A percentile compares a stretch with the other conserved stretches of the same genome.
Evolutionary conservation across 2,329 filamentous ascomycete genomes (phyloP).

Genomic region (Aspergillus sp.): DNA sequence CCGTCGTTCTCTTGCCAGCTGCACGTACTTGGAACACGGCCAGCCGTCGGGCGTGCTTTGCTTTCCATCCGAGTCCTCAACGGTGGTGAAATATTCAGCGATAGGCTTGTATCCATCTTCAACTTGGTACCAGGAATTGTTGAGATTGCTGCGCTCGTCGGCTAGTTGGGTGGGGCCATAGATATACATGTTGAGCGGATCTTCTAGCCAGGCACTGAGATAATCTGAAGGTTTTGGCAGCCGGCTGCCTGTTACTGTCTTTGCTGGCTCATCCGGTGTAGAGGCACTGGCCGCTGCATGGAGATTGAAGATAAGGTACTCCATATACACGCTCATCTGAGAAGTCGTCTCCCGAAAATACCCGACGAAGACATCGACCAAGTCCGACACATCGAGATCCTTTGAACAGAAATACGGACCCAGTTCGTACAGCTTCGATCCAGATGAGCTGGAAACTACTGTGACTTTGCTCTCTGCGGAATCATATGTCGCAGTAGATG

Average conservation of each 20-base stretch:
- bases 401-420: constrained; percentile 55
- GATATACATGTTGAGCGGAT: constrained; percentile 45
- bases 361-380: constrained; percentile 48
- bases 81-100: constrained; percentile 48
- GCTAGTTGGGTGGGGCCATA: constrained; percentile 51
- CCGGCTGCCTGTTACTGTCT: constrained; percentile 32
- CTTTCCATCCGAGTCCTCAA: constrained; percentile 28
- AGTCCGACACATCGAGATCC: constrained; percentile 45
- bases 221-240: constrained; percentile 43
- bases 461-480: constrained; percentile 16
- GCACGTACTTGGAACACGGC: constrained; percentile 58
- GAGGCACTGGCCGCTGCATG: constrained; percentile 49
- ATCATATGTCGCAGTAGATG: no score
- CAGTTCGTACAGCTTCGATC: constrained; percentile 38
- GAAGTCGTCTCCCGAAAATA: constrained; percentile 52
- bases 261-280: constrained; percentile 39
- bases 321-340: constrained; percentile 50
- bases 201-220: constrained; percentile 45
- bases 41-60: constrained; percentile 56
- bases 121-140: constrained; percentile 53
- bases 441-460: constrained; percentile 16
- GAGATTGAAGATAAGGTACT: constrained; percentile 54
- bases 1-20: constrained; percentile 50
- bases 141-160: constrained; percentile 52
- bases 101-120: constrained; percentile 41